Percentiles rank a stretch among this genome's conserved stretches.
These are phyloP conservation scores for Dothideomycetidae sp. DNA, from an alignment of 2,329 filamentous ascomycete species.

Conservation along the genomic window DNA sequence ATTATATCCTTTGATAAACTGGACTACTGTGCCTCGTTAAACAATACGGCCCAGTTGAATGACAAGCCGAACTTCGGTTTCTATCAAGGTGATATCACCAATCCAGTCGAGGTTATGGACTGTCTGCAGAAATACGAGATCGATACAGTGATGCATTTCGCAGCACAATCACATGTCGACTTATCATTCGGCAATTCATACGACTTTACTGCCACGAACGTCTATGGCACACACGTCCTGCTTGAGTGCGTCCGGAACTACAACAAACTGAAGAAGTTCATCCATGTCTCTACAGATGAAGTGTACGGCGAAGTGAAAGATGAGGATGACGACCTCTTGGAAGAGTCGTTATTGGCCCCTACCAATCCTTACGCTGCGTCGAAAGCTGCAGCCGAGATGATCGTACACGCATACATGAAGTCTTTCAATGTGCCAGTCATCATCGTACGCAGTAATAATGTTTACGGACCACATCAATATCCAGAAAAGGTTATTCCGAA, in stretches of 20 bases:
- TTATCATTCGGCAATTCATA: constrained; percentile 72
- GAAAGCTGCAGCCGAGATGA: constrained; percentile 25
- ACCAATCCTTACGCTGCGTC: constrained; percentile 50
- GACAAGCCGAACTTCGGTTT: constrained; percentile 60
- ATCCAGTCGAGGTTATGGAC: constrained; percentile 52
- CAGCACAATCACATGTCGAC: constrained; percentile 74
- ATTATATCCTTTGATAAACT: constrained; percentile 74
- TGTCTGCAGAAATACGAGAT: constrained; percentile 58
- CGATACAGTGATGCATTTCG: constrained; percentile 72
- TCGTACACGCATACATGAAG: constrained; percentile 70
- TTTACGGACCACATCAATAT: constrained; percentile 58
- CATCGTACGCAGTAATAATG: constrained; percentile 70
- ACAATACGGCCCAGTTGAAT: constrained; percentile 60
- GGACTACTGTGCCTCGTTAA: constrained; percentile 67
- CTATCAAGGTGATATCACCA: constrained; percentile 65
- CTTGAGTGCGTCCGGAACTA: constrained; percentile 63
- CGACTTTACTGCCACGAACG: constrained; percentile 67
- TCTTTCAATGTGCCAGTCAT: constrained; percentile 69
- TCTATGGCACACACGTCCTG: constrained; percentile 71
- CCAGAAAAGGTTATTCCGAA: constrained; percentile 65
- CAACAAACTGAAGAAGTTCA: constrained; percentile 51
- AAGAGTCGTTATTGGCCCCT: constrained; percentile 60
- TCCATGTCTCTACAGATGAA: constrained; percentile 75
- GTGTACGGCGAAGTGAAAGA: constrained; percentile 70
- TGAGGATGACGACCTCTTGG: constrained; percentile 55